Base-by-base conservation (phyloP, 1,284 basidiomycete species). In the Lignosus rhinocerotis region DNA sequence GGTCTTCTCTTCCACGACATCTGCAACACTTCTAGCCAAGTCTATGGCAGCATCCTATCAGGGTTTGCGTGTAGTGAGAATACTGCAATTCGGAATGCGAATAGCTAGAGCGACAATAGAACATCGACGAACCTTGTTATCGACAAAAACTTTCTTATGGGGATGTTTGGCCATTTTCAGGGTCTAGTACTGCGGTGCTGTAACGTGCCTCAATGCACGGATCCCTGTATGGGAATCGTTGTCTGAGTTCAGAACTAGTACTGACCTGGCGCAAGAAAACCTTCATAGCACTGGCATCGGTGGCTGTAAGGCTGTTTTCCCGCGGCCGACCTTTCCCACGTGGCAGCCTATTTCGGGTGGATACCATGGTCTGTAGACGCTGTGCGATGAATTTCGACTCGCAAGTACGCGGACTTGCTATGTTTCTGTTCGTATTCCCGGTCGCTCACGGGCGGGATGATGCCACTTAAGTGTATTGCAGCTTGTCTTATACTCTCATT, bases 31-130 rank as follows among this genome's bases (percentile, higher is more conserved):
- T 50, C 56, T 59, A 2, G 69, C 70, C 19, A 72, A 52, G 46
- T 66, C 62, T 38, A 72, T 56, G 16, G 69, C 70, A 25, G 55
- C 64, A 57, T 70, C 67, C 70, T 72, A 33, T 51, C 32, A 53
- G 50, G 38, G 43, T 34, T 32, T 30, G n/a, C 31, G 44, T 19
- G 32, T 47, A 31, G 44, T 47, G 38, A 48, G 56, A 46, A 39
- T 25, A 33, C 38, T 48, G 38, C 38, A 38, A 49, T 12, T 39
- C 36, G 53, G 46, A 50, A 16, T 25, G 51, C 50, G 50, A 25
- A 25, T 4, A 34, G 46, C 38, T 17, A 11, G 19, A 36, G 39
- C 33, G 32, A 43, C 41, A 14, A 7, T 17, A 33, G 16, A 25
- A 50, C 19, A 45, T 11, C 31, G 45, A 21, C 57, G 16, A 17